Conservation (phyloP, 306 rosid genomes). For the Malus fusca region DNA sequence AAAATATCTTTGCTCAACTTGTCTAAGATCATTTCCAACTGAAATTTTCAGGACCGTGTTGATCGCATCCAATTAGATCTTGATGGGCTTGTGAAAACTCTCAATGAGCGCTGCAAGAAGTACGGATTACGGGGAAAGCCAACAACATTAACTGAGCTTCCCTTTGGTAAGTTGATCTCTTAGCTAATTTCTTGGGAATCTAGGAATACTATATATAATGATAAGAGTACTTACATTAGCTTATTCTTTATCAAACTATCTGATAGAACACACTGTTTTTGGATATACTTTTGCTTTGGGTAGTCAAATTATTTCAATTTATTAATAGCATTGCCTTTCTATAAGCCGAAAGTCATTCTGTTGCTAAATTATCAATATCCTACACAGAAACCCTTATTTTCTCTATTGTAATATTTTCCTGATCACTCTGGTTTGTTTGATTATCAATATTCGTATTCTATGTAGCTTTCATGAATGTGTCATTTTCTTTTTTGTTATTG, state of each 20-base stretch:
- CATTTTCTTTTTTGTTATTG: not conserved
- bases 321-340: not conserved
- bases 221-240: not conserved
- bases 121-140: slow-evolving; percentile 87
- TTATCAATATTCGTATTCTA: not conserved
- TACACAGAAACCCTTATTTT: not conserved
- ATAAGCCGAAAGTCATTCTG: not conserved
- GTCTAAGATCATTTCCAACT: too few relatives aligned
- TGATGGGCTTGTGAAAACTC: slow-evolving; percentile 27
- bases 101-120: slow-evolving; percentile 89
- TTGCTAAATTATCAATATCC: not conserved
- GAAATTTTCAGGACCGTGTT: too few relatives aligned
- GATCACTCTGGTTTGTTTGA: too few relatives aligned
- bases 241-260: not conserved
- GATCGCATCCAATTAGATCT: too few relatives aligned
- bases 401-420: not conserved
- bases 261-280: not conserved
- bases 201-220: not conserved
- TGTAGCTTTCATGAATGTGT: too few relatives aligned
- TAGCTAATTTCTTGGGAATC: not conserved
- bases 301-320: not conserved
- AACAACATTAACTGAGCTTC: slow-evolving; percentile 78
- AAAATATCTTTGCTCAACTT: too few relatives aligned
- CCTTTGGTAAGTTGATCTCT: slow-evolving; percentile 56
- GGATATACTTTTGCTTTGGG: not conserved